A percentile compares a stretch with the other conserved stretches of the same genome.
Evolutionary conservation across 805 yeast species (phyloP).

Genomic region (Wickerhamomyces alni): DNA sequence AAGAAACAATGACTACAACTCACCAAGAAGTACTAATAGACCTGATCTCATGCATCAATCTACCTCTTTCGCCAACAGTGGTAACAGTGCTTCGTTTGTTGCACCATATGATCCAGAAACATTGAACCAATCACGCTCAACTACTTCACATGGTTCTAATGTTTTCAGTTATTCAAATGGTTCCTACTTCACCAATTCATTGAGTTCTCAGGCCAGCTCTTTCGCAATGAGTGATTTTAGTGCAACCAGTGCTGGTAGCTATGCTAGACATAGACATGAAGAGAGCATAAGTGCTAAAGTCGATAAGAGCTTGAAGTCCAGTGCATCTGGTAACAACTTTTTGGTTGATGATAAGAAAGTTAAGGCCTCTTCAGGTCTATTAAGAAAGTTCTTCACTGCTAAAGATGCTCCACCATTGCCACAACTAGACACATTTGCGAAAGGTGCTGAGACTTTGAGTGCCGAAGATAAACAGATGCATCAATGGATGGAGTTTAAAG

Average conservation of each 20-base stretch:
- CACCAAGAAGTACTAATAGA: conserved; percentile 1
- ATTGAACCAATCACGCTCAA: conserved; percentile 22
- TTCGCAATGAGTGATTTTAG: conserved; percentile 58
- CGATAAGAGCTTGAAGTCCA: conserved; percentile 9
- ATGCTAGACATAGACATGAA: conserved; percentile 64
- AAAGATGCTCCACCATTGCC: conserved; percentile 24
- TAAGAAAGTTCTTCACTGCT: conserved; percentile 27
- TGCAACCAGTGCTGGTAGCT: conserved; percentile 87
- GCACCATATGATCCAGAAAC: conserved; percentile 28
- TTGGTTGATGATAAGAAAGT: conserved; percentile 18
- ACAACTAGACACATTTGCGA: conserved; percentile 14
- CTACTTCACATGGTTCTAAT: conserved; percentile 10
- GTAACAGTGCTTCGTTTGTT: conserved; percentile 9
- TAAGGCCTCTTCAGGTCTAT: conserved; percentile 20
- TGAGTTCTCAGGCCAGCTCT: conserved; percentile 32
- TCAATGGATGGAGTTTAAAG: conserved; percentile 46
- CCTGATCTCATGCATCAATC: conserved; percentile 9
- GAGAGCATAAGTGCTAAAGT: conserved; percentile 16
- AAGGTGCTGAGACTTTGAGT: conserved; percentile 13
- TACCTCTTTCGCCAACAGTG: conserved; percentile 1
- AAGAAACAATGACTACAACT: conserved; percentile 2
- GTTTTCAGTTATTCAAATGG: conserved; percentile 33
- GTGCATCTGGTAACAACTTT: conserved; percentile 24
- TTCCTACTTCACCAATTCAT: conserved; percentile 45
- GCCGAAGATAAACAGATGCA: conserved; percentile 35